Percentiles rank a stretch among this genome's conserved stretches.
These are phyloP conservation scores for Pichia sp. DNA, from an alignment of 1,139 yeast genomes.

Conservation along the genomic window DNA sequence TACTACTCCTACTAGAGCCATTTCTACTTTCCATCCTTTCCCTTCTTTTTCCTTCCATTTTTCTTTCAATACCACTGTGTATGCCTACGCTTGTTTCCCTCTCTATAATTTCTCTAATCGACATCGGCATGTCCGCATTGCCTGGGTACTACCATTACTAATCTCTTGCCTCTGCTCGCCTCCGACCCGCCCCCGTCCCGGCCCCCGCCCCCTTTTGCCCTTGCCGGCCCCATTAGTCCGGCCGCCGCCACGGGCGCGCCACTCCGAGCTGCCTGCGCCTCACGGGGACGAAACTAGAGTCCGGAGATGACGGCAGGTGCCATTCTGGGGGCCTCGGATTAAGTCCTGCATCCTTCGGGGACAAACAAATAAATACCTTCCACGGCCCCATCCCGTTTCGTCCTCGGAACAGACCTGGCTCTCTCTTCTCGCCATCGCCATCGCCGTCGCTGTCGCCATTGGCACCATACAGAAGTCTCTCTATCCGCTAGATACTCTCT, in stretches of 20 bases:
- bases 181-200: neutral
- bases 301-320: neutral
- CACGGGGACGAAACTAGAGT: neutral
- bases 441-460: no score
- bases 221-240: neutral
- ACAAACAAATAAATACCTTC: neutral
- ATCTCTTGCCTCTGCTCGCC: neutral
- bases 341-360: neutral
- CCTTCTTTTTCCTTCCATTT: neutral
- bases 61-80: neutral
- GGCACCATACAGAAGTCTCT: no score
- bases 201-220: neutral
- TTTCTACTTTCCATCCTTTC: neutral
- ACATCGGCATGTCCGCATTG: neutral
- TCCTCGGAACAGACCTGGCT: neutral
- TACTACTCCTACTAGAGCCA: neutral
- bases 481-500: neutral
- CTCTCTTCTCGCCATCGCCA: neutral
- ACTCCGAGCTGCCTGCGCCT: neutral
- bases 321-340: neutral
- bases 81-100: neutral
- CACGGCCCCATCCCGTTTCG: neutral
- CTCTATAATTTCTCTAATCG: neutral
- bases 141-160: neutral
- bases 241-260: neutral